Evolutionary conservation across 1,284 basidiomycete species (phyloP).

Genomic region (Malassezia caprae): DNA sequence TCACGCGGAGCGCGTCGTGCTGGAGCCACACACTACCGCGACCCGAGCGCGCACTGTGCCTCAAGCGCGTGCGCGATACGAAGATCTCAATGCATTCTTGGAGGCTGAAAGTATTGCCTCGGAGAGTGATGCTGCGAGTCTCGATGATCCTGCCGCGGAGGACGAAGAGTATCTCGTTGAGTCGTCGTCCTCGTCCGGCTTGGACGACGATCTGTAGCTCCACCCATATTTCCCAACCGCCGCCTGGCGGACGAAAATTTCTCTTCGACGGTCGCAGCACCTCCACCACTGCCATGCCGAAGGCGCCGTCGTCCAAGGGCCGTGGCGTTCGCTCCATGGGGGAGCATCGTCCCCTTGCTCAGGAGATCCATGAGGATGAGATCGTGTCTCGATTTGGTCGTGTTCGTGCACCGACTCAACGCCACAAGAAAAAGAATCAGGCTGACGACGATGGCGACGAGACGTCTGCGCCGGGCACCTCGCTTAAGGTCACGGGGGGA

Average conservation of each 20-base stretch:
- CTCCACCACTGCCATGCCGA: constrained; percentile 14
- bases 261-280: background rate
- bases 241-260: background rate
- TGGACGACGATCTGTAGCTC: background rate
- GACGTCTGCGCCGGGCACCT: background rate
- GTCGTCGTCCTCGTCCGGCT: background rate
- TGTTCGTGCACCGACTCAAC: constrained; percentile 11
- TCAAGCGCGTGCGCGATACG: constrained; percentile 20
- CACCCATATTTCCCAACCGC: background rate
- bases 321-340: constrained; percentile 5
- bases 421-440: background rate
- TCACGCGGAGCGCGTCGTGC: background rate
- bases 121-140: constrained; percentile 23
- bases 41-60: background rate
- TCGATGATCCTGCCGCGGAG: constrained; percentile 30
- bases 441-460: background rate
- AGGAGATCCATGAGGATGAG: constrained; percentile 14
- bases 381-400: constrained; percentile 15
- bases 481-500: constrained; percentile 27
- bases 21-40: constrained; percentile 16
- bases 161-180: constrained; percentile 24
- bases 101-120: constrained; percentile 20
- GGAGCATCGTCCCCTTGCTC: constrained; percentile 12
- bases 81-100: constrained; percentile 40
- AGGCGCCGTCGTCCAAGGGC: constrained; percentile 15